These are phyloP conservation scores for Rhododendron ovatum DNA, from an alignment of 148 eudicot genomes.

Conservation along the genomic window DNA sequence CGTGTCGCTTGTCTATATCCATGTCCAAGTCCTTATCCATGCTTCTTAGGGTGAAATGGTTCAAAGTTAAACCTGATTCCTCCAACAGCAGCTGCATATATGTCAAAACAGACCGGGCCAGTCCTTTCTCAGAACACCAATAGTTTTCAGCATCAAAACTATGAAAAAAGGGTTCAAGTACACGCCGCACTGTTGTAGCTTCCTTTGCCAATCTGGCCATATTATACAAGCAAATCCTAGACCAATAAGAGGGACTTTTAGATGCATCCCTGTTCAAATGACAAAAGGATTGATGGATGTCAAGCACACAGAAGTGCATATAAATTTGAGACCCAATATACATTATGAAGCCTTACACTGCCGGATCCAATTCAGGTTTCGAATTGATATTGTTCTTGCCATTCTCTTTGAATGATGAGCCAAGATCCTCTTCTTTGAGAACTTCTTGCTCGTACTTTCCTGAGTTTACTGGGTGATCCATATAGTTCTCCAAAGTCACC, in stretches of 20 bases:
- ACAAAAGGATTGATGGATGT: slow-evolving; percentile 1
- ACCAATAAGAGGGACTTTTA: slow-evolving; percentile 80
- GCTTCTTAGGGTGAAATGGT: neutral
- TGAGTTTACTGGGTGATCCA: slow-evolving; percentile 31
- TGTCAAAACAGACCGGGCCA: slow-evolving; percentile 63
- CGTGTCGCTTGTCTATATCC: neutral
- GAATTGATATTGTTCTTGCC: slow-evolving; percentile 21
- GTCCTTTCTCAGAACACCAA: slow-evolving; percentile 73
- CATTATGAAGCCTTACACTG: slow-evolving; percentile 37
- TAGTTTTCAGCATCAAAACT: slow-evolving; percentile 70
- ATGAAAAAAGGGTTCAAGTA: slow-evolving; percentile 79
- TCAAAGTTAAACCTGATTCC: slow-evolving; percentile 60
- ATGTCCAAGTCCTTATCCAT: neutral
- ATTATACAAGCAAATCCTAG: slow-evolving; percentile 72
- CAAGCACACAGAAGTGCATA: neutral
- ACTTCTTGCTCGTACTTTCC: slow-evolving; percentile 32
- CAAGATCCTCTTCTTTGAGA: slow-evolving; percentile 19
- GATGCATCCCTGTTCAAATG: slow-evolving; percentile 48
- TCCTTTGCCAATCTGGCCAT: slow-evolving; percentile 82
- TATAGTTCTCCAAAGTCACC: slow-evolving; percentile 73
- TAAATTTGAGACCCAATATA: neutral
- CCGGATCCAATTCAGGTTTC: slow-evolving; percentile 38
- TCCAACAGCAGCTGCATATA: slow-evolving; percentile 66
- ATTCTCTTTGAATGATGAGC: slow-evolving; percentile 28
- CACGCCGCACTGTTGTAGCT: slow-evolving; percentile 81